Base-by-base conservation (phyloP, 2,329 filamentous ascomycete genomes). In the Aaosphaeria arxii region DNA sequence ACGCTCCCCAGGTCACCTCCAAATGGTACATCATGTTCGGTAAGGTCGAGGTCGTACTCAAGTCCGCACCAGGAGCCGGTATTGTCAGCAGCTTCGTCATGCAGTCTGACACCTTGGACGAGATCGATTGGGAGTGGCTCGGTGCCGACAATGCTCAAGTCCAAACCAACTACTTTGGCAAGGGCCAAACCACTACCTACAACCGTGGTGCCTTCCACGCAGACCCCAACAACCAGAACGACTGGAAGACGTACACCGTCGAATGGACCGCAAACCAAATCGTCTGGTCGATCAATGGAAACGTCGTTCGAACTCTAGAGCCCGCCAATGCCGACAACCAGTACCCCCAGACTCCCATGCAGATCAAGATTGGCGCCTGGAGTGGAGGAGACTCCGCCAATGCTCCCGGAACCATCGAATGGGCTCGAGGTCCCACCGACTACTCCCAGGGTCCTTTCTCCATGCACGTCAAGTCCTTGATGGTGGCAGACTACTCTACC, bases 11-110 rank as follows among this genome's bases (percentile, higher is more conserved):
- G 69, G 82, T 99, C 52, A 81, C 81, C 55, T 95, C 91, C 52
- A 83, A 94, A 62, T 97, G 95, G 82, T 97, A 96, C 78, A 96
- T 99, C 75, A 97, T 99, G 94, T 99, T 96, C 69, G 94, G 94
- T 57, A 88, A 86, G 54, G 88, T 96, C 64, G 88, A 95, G 56
- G 83, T 91, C 57, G 86, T 83, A 31, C 80, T 96, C 76, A 91
- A 92, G 73, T 85, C 89, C 29, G 91, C 94, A 7, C 86, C 91
- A 0, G 94, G 94, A 6, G 85, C 83, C 7, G 94, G 94, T 50
- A 96, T 99, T 61, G 91, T 99, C 56, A 96, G 89, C 70, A 94
- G 90, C 41, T 81, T 94, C 9, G 90, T 99, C 6, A 77, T 99
- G 55, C 86, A 95, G 73, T 96, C 91, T 11, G 92, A 97, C 69